A percentile compares a stretch with the other conserved stretches of the same genome.
Conservation (phyloP, 345 rosid genomes). For the Psidium guajava region DNA sequence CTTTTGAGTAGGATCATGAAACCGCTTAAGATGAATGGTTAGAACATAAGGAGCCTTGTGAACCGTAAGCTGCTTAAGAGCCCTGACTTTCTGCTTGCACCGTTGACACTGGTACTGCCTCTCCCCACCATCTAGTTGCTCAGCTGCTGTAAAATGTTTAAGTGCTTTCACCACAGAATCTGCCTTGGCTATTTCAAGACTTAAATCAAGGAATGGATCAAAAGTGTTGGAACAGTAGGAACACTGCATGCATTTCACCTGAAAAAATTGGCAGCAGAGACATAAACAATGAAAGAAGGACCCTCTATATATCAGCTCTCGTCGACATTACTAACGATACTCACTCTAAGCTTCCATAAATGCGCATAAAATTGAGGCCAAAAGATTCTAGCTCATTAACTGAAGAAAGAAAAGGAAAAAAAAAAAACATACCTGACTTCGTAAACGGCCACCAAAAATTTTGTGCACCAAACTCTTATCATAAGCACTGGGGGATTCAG, state of each 20-base stretch:
- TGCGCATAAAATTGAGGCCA: background rate
- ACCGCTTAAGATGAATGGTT: conserved; percentile 80
- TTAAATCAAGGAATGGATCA: conserved; percentile 86
- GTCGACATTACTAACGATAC: background rate
- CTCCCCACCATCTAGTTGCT: conserved; percentile 80
- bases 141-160: conserved; percentile 64
- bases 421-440: conserved; percentile 59
- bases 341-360: background rate
- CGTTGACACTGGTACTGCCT: conserved; percentile 78
- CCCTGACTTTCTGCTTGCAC: conserved; percentile 87
- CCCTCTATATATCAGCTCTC: background rate
- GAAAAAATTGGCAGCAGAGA: conserved; percentile 4
- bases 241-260: conserved; percentile 80
- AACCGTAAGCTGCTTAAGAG: conserved; percentile 76
- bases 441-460: conserved; percentile 89
- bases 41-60: conserved; percentile 83
- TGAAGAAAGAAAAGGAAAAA: background rate
- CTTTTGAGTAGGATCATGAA: conserved; percentile 67
- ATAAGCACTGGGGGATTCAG: conserved; percentile 82
- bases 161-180: conserved; percentile 71
- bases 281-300: background rate
- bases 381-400: background rate
- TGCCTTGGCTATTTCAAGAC: conserved; percentile 80
- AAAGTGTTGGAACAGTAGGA: conserved; percentile 65
- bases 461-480: conserved; percentile 91